These are phyloP conservation scores for Bryopsis sp. DNA, from an alignment of 139 green algal species.

Conservation along the genomic window DNA sequence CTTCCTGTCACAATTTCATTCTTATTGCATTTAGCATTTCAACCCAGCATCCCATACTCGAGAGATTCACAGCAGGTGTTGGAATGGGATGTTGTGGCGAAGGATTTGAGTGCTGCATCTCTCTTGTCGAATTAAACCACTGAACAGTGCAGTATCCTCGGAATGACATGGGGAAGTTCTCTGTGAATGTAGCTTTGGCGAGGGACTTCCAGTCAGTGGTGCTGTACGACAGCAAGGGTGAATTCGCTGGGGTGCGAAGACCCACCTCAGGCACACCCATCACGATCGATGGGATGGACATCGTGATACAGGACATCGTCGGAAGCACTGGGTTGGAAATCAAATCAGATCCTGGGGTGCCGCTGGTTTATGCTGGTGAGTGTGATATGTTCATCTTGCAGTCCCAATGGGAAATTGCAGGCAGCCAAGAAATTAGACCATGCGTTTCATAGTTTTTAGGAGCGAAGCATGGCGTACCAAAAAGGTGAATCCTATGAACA, in stretches of 20 bases:
- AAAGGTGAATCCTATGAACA: no score
- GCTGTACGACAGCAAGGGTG: slow-evolving; percentile 79
- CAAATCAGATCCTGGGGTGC: slow-evolving; percentile 92
- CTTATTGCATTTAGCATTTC: no score
- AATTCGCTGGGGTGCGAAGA: slow-evolving; percentile 88
- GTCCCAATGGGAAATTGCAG: no score
- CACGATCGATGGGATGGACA: slow-evolving; percentile 57
- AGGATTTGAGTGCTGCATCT: no score
- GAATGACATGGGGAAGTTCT: background rate
- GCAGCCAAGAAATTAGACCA: no score
- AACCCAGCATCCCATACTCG: no score
- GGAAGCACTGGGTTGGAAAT: slow-evolving; percentile 79
- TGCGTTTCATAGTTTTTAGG: no score
- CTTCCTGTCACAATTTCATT: no score
- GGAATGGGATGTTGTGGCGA: background rate
- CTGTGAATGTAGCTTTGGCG: slow-evolving; percentile 61
- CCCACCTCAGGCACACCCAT: slow-evolving; percentile 78
- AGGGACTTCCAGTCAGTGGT: slow-evolving; percentile 80
- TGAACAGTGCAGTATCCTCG: slow-evolving; percentile 2
- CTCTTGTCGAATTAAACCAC: no score
- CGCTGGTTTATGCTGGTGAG: slow-evolving; percentile 81
- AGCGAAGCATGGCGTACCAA: no score
- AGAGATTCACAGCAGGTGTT: background rate
- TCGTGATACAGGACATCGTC: slow-evolving; percentile 69
- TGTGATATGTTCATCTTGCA: no score